Evolutionary conservation across 176 grass and related monocot genomes (phyloP).

Genomic region (Eragrostis nindensis): DNA sequence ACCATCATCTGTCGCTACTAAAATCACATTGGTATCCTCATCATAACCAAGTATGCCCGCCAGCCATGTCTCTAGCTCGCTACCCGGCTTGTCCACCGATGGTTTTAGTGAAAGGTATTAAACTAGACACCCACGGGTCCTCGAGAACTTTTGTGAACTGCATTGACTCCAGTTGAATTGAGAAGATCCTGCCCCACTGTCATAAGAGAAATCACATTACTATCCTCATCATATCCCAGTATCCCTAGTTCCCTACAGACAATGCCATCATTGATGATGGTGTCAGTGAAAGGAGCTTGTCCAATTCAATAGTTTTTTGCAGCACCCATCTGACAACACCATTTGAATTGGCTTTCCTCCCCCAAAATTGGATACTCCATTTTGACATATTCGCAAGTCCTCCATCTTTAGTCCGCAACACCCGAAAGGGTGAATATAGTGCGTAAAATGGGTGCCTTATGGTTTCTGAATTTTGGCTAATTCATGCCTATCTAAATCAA

Average conservation of each 20-base stretch:
- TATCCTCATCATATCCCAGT: constrained; percentile 30
- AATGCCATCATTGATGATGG: neutral
- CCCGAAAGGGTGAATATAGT: neutral
- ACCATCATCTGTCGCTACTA: neutral
- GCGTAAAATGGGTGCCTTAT: neutral
- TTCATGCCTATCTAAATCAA: neutral
- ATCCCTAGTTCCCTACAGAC: neutral
- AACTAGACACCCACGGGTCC: neutral
- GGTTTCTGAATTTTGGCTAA: constrained; percentile 6
- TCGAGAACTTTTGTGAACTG: constrained; percentile 3
- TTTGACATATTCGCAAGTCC: neutral
- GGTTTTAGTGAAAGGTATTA: neutral
- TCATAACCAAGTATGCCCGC: constrained; percentile 7
- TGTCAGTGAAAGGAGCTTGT: neutral
- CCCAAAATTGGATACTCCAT: constrained; percentile 6
- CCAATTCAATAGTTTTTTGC: constrained; percentile 6
- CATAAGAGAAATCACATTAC: neutral
- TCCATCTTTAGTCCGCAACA: neutral
- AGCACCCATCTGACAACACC: neutral
- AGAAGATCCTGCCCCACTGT: neutral
- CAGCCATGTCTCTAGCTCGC: neutral
- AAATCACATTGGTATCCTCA: constrained; percentile 25
- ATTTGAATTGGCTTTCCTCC: neutral
- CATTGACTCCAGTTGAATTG: constrained; percentile 15
- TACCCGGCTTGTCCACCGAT: neutral